Conservation (phyloP, 2,329 filamentous ascomycete species). For the Boeremia exigua region DNA sequence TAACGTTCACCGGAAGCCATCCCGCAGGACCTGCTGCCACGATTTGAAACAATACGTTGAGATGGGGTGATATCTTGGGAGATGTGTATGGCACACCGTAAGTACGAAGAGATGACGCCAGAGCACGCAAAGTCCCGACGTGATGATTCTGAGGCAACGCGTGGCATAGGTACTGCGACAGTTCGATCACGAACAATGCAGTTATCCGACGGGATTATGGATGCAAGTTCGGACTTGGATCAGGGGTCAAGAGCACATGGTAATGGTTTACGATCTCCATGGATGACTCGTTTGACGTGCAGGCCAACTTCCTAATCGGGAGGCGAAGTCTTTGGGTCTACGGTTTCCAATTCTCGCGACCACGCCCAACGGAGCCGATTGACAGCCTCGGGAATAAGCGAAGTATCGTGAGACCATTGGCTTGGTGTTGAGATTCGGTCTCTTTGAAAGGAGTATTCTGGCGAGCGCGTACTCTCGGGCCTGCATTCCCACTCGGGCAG, state of each 20-base stretch:
- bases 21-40: not conserved
- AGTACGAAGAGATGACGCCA: constrained; percentile 22
- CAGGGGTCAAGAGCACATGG: constrained; percentile 13
- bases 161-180: constrained; percentile 22
- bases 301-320: constrained; percentile 27
- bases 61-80: constrained; percentile 16
- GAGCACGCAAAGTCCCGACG: constrained; percentile 21
- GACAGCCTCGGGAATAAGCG: constrained; percentile 28
- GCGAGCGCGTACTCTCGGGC: constrained; percentile 5
- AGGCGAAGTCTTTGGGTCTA: not conserved
- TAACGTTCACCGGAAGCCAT: constrained; percentile 3
- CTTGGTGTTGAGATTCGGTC: constrained; percentile 20
- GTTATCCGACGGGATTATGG: constrained; percentile 12
- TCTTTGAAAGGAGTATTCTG: too few relatives aligned
- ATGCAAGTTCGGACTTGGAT: constrained; percentile 1
- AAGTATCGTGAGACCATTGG: constrained; percentile 32
- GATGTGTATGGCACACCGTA: constrained; percentile 19
- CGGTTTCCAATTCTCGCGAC: not conserved
- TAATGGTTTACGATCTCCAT: not conserved
- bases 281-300: constrained; percentile 28
- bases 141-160: constrained; percentile 25
- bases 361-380: constrained; percentile 1
- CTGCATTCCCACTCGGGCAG: constrained; percentile 14
- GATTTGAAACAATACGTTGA: not conserved
- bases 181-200: not conserved